phyloP scores from a whole-genome alignment of 805 yeast genomes.

The Suhomyces prunicola region DNA sequence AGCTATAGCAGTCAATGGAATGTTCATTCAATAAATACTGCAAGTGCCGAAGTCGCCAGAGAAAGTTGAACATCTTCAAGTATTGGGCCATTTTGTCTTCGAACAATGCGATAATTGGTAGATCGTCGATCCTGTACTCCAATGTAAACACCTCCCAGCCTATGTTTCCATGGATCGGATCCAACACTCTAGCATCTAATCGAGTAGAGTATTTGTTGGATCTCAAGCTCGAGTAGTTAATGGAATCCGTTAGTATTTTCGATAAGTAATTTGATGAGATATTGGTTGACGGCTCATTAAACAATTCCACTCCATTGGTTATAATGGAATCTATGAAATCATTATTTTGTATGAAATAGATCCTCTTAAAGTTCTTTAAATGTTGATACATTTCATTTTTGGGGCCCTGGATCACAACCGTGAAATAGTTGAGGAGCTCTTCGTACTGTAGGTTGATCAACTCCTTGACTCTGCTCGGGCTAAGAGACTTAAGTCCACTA shows the following conservation, averaged over 20 bases:
- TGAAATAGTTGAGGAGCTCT: slow-evolving; percentile 53
- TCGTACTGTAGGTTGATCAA: slow-evolving; percentile 42
- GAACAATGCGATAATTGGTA: slow-evolving; percentile 47
- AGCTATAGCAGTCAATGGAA: slow-evolving; percentile 24
- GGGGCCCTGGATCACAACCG: slow-evolving; percentile 41
- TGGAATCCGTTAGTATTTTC: slow-evolving; percentile 60
- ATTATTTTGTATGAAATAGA: slow-evolving; percentile 70
- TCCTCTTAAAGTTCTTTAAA: slow-evolving; percentile 59
- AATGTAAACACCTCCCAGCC: slow-evolving; percentile 95
- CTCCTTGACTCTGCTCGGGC: slow-evolving; percentile 32
- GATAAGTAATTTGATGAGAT: slow-evolving; percentile 67
- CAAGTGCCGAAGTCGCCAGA: slow-evolving; percentile 75
- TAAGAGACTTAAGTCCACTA: slow-evolving; percentile 33
- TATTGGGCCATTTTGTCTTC: slow-evolving; percentile 41
- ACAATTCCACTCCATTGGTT: slow-evolving; percentile 47
- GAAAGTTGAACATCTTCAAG: slow-evolving; percentile 75
- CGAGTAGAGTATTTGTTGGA: slow-evolving; percentile 44
- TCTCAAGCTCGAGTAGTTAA: slow-evolving; percentile 50
- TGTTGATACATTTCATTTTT: slow-evolving; percentile 52
- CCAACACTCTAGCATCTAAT: slow-evolving; percentile 80
- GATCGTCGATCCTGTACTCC: slow-evolving; percentile 61
- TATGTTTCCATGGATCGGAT: slow-evolving; percentile 61
- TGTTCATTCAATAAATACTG: slow-evolving; percentile 45
- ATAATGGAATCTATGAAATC: slow-evolving; percentile 75
- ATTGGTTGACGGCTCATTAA: slow-evolving; percentile 60